These are phyloP conservation scores for Lotmaria passim DNA, from an alignment of 208 protist genomes.

Conservation along the genomic window DNA sequence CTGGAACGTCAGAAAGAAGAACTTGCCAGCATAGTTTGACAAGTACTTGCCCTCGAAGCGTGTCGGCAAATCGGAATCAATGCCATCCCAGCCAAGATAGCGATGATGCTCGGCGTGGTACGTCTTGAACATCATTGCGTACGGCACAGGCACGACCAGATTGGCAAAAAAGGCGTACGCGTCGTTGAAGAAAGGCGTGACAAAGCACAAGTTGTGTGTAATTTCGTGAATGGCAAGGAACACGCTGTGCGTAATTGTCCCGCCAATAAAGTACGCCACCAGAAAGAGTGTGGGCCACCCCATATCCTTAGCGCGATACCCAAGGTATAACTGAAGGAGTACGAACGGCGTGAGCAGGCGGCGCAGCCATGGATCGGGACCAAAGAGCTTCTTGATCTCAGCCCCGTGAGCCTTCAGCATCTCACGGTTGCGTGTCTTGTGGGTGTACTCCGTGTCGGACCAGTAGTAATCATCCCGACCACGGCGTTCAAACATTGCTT, in stretches of 20 bases:
- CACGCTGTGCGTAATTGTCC: conserved; percentile 79
- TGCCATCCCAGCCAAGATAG: conserved; percentile 87
- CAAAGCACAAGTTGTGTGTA: conserved; percentile 89
- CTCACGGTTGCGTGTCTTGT: conserved; percentile 60
- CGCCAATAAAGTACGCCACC: conserved; percentile 83
- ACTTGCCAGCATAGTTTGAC: conserved; percentile 68
- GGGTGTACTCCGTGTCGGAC: conserved; percentile 67
- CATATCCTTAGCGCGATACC: conserved; percentile 62
- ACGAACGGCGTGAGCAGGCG: conserved; percentile 58
- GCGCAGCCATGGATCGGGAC: conserved; percentile 61
- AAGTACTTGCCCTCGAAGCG: conserved; percentile 74
- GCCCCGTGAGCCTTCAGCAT: conserved; percentile 84
- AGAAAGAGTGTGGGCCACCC: conserved; percentile 68
- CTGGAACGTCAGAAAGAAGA: conserved; percentile 89
- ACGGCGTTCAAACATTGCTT: conserved; percentile 32
- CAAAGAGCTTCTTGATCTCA: conserved; percentile 83
- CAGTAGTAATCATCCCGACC: conserved; percentile 79
- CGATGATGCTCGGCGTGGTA: conserved; percentile 95
- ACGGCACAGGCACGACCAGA: conserved; percentile 87
- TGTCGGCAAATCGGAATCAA: conserved; percentile 91
- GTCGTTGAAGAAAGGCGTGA: conserved; percentile 78
- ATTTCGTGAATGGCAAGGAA: conserved; percentile 94
- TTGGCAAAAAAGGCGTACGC: conserved; percentile 87
- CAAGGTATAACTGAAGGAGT: conserved; percentile 69
- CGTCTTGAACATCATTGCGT: conserved; percentile 91